Evolutionary conservation across 2,329 filamentous ascomycete genomes (phyloP).

Genomic region (Fusarium fujikuroi): DNA sequence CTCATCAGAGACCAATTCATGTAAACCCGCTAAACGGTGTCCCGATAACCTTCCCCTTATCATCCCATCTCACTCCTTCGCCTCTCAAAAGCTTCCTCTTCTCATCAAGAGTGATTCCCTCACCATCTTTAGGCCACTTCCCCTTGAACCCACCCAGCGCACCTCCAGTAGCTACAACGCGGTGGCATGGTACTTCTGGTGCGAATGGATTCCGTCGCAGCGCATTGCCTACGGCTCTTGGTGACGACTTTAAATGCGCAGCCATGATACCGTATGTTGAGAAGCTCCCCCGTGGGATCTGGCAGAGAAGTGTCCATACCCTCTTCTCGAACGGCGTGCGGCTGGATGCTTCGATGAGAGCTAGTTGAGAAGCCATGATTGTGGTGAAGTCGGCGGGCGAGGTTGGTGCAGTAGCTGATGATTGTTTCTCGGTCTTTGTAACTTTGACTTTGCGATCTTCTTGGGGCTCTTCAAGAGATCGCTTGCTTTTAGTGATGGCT

Average conservation of each 20-base stretch:
- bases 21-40: slow-evolving; percentile 55
- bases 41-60: slow-evolving; percentile 67
- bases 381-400: neutral
- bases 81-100: slow-evolving; percentile 69
- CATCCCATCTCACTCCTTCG: slow-evolving; percentile 74
- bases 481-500: slow-evolving; percentile 34
- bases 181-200: slow-evolving; percentile 82
- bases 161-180: slow-evolving; percentile 79
- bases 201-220: slow-evolving; percentile 84
- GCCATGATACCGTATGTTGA: slow-evolving; percentile 83
- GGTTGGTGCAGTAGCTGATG: neutral
- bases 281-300: slow-evolving; percentile 79
- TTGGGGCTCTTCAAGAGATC: slow-evolving; percentile 31
- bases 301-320: slow-evolving; percentile 78
- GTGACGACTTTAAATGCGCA: slow-evolving; percentile 73
- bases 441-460: slow-evolving; percentile 26
- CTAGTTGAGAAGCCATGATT: slow-evolving; percentile 53
- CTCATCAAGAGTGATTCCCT: slow-evolving; percentile 70
- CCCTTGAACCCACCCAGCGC: slow-evolving; percentile 79
- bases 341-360: slow-evolving; percentile 56
- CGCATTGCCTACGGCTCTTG: slow-evolving; percentile 81
- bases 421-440: slow-evolving; percentile 14
- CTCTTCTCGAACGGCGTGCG: slow-evolving; percentile 68
- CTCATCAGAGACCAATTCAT: slow-evolving; percentile 3
- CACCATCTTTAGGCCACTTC: slow-evolving; percentile 69